phyloP scores from a whole-genome alignment of 1,284 basidiomycete genomes.

The Ceratorhiza oryzae-sativae region DNA sequence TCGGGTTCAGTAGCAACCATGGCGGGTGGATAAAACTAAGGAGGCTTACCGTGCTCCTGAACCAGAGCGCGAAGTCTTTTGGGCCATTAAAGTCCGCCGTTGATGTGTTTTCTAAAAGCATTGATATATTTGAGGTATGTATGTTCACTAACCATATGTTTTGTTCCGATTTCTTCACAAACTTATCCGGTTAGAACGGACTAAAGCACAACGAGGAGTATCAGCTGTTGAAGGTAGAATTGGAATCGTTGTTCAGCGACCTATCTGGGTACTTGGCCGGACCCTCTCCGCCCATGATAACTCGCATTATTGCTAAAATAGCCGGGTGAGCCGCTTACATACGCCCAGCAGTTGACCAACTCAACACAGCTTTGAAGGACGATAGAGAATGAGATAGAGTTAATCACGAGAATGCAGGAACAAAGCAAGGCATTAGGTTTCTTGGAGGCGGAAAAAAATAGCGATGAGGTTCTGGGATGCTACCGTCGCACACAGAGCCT shows the following conservation, averaged over 20 bases:
- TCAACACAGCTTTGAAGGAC: not conserved
- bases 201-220: not conserved
- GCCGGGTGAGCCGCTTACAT: not conserved
- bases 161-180: not conserved
- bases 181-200: too few relatives aligned
- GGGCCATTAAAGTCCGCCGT: not conserved
- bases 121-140: slow-evolving; percentile 1
- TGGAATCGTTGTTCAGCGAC: slow-evolving; percentile 1
- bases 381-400: not conserved
- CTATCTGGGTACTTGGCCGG: not conserved
- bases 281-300: slow-evolving; percentile 2
- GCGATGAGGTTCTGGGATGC: not conserved
- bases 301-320: not conserved
- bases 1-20: too few relatives aligned
- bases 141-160: not conserved
- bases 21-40: too few relatives aligned
- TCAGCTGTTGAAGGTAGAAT: not conserved
- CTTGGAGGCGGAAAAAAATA: not conserved
- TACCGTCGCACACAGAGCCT: not conserved
- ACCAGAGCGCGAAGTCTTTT: too few relatives aligned
- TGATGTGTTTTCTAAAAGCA: not conserved
- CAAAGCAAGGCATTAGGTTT: not conserved
- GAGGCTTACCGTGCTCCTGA: too few relatives aligned
- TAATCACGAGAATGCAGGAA: not conserved
- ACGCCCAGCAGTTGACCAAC: not conserved